phyloP scores from a whole-genome alignment of 2,329 filamentous ascomycete genomes.

The Amylocarpus encephaloides region DNA sequence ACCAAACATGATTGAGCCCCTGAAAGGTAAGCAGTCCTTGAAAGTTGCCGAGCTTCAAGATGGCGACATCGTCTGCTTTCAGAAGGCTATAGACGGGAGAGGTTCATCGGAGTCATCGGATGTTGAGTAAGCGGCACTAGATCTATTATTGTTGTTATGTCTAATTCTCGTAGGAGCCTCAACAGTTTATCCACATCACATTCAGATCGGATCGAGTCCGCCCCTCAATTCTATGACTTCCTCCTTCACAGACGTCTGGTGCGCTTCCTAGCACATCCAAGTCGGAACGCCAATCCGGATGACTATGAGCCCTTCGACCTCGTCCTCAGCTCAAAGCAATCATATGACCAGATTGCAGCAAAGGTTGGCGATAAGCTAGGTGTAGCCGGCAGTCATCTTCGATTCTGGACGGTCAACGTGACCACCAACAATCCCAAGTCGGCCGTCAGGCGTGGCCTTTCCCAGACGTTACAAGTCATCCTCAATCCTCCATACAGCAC shows the following conservation, averaged over 20 bases:
- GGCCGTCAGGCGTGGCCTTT: constrained; percentile 64
- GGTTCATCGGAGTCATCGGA: constrained; percentile 4
- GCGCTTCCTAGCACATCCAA: constrained; percentile 65
- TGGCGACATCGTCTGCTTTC: constrained; percentile 94
- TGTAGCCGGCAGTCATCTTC: constrained; percentile 77
- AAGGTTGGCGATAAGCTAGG: constrained; percentile 74
- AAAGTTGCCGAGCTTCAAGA: constrained; percentile 93
- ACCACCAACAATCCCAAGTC: constrained; percentile 71
- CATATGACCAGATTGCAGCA: constrained; percentile 78
- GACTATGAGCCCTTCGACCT: constrained; percentile 66
- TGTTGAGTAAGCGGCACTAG: constrained; percentile 15
- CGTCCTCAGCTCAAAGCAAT: constrained; percentile 78
- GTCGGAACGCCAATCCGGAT: constrained; percentile 40
- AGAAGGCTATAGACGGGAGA: constrained; percentile 53
- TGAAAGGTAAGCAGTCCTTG: constrained; percentile 86
- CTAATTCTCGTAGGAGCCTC: constrained; percentile 18
- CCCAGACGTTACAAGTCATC: constrained; percentile 68
- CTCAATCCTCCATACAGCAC: constrained; percentile 67
- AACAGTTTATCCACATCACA: constrained; percentile 14
- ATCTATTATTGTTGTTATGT: constrained; percentile 18
- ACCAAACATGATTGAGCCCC: constrained; percentile 89
- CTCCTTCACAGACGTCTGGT: constrained; percentile 77
- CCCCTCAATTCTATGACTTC: constrained; percentile 87
- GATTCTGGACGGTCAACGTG: constrained; percentile 81
- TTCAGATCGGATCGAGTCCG: constrained; percentile 58